phyloP scores from a whole-genome alignment of 2,329 filamentous ascomycete genomes.

The Diatrype stigma region DNA sequence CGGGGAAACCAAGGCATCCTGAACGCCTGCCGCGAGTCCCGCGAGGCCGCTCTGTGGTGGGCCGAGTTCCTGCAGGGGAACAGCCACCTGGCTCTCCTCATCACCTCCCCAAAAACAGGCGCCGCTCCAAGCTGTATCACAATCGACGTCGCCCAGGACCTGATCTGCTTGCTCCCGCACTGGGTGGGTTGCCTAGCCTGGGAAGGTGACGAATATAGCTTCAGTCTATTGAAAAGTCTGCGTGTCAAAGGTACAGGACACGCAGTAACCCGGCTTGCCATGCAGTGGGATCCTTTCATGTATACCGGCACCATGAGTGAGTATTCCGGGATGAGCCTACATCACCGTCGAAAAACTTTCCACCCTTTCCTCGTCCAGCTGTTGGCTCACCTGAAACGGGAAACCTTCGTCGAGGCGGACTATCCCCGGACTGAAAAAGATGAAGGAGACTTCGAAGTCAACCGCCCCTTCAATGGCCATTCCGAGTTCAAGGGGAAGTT shows the following conservation, averaged over 20 bases:
- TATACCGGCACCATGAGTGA: too few relatives aligned
- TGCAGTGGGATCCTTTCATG: background rate
- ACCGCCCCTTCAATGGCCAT: background rate
- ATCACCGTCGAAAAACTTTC: background rate
- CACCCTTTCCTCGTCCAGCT: background rate
- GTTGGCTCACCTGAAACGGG: background rate
- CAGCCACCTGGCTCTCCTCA: background rate
- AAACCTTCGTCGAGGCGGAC: background rate
- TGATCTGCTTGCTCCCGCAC: background rate
- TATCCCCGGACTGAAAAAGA: background rate
- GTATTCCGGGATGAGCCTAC: too few relatives aligned
- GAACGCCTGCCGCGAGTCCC: background rate
- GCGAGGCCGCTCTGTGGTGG: background rate
- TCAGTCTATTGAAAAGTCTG: background rate
- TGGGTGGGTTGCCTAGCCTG: background rate
- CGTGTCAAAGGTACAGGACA: background rate
- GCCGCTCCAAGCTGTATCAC: background rate
- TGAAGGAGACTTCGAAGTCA: background rate
- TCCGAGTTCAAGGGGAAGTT: background rate
- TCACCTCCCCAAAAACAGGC: background rate
- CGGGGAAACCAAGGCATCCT: background rate
- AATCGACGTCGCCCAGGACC: background rate
- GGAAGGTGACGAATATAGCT: background rate
- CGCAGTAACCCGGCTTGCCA: background rate
- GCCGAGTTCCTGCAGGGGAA: background rate